These are phyloP conservation scores for Microdochium paspali DNA, from an alignment of 2,329 filamentous ascomycete species.

Conservation along the genomic window DNA sequence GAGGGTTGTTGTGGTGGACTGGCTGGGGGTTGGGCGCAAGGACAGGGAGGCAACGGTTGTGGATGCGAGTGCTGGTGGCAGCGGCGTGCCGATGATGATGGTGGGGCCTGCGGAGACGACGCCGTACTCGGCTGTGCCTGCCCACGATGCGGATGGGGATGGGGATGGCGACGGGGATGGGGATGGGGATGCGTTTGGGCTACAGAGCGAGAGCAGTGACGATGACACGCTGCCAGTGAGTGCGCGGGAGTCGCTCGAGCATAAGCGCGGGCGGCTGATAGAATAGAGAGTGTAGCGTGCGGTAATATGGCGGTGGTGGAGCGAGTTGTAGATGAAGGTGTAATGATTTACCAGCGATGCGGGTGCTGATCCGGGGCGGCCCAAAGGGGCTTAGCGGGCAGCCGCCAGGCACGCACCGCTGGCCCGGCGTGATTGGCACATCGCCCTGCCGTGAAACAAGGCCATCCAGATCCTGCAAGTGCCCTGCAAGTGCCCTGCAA, in stretches of 20 bases:
- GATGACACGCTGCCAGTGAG: not conserved
- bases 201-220: not conserved
- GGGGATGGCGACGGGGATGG: too few relatives aligned
- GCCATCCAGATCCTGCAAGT: too few relatives aligned
- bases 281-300: not conserved
- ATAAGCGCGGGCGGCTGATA: not conserved
- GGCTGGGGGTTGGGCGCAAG: slow-evolving; percentile 1
- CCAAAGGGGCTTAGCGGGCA: too few relatives aligned
- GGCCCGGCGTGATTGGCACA: too few relatives aligned
- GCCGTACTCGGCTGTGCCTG: not conserved
- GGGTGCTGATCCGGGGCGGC: too few relatives aligned
- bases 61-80: not conserved
- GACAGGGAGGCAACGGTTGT: not conserved
- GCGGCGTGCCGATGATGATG: not conserved
- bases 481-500: too few relatives aligned
- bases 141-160: too few relatives aligned
- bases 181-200: not conserved
- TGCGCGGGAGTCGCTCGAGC: not conserved
- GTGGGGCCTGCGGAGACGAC: not conserved
- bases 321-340: too few relatives aligned
- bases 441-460: too few relatives aligned
- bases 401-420: too few relatives aligned
- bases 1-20: not conserved
- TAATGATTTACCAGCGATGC: too few relatives aligned
- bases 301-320: too few relatives aligned